phyloP scores from a whole-genome alignment of 495 filamentous ascomycete species.

The Daldinia vernicosa region DNA sequence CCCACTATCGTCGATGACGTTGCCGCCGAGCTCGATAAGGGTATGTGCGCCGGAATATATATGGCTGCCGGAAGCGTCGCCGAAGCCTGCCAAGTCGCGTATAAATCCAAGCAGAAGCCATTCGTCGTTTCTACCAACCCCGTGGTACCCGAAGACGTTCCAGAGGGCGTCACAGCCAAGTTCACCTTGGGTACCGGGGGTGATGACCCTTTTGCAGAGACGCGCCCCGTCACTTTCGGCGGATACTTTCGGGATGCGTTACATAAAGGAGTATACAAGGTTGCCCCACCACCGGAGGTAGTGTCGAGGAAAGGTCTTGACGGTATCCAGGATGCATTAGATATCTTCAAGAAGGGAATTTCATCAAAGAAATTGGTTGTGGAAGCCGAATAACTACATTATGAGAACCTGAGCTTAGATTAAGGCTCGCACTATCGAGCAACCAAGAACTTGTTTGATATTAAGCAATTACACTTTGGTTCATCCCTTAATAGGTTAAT shows the following conservation, averaged over 20 bases:
- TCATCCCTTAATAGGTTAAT: not conserved
- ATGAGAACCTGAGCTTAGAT: no score
- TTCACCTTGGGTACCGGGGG: not conserved
- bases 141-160: slow-evolving; percentile 10
- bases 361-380: not conserved
- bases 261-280: not conserved
- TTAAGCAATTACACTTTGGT: not conserved
- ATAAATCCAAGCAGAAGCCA: slow-evolving; percentile 37
- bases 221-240: slow-evolving; percentile 11
- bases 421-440: not conserved
- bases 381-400: not conserved
- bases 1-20: slow-evolving; percentile 44
- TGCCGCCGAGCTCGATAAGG: slow-evolving; percentile 39
- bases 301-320: not conserved
- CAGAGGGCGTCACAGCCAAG: not conserved
- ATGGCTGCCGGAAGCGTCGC: slow-evolving; percentile 16
- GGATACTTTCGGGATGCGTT: slow-evolving; percentile 19
- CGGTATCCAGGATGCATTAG: not conserved
- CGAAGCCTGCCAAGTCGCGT: slow-evolving; percentile 26
- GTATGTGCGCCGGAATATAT: slow-evolving; percentile 11
- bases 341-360: not conserved
- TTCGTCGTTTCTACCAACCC: slow-evolving; percentile 23
- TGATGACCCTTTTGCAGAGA: slow-evolving; percentile 12
- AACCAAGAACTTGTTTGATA: not conserved
- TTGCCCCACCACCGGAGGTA: not conserved